Conservation (phyloP, 345 rosid species). For the Orychophragmus violaceus region DNA sequence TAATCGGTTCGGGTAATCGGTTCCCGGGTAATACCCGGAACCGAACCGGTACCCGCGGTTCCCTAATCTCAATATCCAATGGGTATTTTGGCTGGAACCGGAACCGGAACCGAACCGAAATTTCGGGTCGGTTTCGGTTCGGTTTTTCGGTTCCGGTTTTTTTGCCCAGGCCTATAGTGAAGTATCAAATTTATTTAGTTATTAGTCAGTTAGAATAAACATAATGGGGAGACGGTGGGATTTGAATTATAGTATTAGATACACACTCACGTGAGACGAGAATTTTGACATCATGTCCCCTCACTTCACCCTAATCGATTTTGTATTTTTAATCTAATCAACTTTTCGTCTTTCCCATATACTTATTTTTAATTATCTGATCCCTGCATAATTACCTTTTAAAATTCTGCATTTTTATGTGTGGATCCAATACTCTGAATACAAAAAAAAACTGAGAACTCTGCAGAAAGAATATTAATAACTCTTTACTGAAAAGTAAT, state of each 20-base stretch:
- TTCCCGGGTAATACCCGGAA: too few relatives aligned
- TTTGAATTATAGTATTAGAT: conserved; percentile 12
- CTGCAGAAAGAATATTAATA: conserved; percentile 32
- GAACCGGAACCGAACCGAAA: too few relatives aligned
- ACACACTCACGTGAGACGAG: conserved; percentile 30
- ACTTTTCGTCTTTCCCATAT: neutral
- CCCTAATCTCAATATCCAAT: too few relatives aligned
- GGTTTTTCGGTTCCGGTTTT: too few relatives aligned
- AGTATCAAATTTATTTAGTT: too few relatives aligned
- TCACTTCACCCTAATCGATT: conserved; percentile 4
- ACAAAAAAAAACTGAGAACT: conserved; percentile 18
- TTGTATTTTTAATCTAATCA: conserved; percentile 9
- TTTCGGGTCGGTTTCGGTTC: too few relatives aligned
- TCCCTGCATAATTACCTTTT: conserved; percentile 28
- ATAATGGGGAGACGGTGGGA: conserved; percentile 11
- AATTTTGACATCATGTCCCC: conserved; percentile 31
- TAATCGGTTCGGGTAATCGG: too few relatives aligned
- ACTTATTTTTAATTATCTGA: conserved; percentile 11
- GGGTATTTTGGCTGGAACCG: too few relatives aligned
- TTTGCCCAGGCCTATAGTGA: too few relatives aligned
- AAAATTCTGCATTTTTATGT: conserved; percentile 24
- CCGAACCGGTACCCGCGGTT: too few relatives aligned
- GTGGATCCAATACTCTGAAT: conserved; percentile 33
- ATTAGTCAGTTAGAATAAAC: neutral
- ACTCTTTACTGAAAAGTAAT: conserved; percentile 21